A percentile compares a stretch with the other conserved stretches of the same genome.
Conservation (phyloP, 805 yeast genomes). For the Barnettozyma botsteinii region DNA sequence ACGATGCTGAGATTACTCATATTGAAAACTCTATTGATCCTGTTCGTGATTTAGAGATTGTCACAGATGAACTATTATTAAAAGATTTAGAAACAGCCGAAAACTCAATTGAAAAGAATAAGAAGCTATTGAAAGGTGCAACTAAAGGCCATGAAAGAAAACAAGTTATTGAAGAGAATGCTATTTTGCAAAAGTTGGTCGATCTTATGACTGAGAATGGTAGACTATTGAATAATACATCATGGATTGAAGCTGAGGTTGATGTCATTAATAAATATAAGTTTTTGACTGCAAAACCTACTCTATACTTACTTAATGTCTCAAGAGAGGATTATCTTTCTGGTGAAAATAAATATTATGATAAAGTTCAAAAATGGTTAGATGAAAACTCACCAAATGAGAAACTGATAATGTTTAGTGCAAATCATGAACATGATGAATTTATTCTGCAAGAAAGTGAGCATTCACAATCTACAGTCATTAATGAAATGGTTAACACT, state of each 20-base stretch:
- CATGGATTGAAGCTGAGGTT: conserved; percentile 62
- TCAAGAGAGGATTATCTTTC: conserved; percentile 60
- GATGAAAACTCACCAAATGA: conserved; percentile 60
- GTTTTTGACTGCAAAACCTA: conserved; percentile 85
- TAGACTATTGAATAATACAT: conserved; percentile 50
- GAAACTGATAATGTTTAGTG: conserved; percentile 63
- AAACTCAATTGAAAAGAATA: conserved; percentile 45
- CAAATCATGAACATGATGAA: conserved; percentile 39
- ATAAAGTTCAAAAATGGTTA: conserved; percentile 60
- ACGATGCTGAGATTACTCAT: conserved; percentile 72
- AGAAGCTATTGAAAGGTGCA: conserved; percentile 36
- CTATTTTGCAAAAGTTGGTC: conserved; percentile 32
- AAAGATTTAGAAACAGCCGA: conserved; percentile 72
- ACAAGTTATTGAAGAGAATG: conserved; percentile 37
- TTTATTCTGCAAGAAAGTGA: conserved; percentile 28
- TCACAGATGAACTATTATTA: conserved; percentile 67
- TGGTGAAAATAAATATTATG: conserved; percentile 45
- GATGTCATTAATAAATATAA: conserved; percentile 63
- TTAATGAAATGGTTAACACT: conserved; percentile 56
- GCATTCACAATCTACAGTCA: conserved; percentile 36
- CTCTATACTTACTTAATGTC: conserved; percentile 69
- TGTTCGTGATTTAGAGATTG: conserved; percentile 66
- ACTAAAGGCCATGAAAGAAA: conserved; percentile 43
- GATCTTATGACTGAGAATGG: conserved; percentile 60
- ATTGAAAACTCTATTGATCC: conserved; percentile 71